Base-by-base conservation (phyloP, 768 basidiomycete genomes). In the Cystobasidiopsis lactophilus region DNA sequence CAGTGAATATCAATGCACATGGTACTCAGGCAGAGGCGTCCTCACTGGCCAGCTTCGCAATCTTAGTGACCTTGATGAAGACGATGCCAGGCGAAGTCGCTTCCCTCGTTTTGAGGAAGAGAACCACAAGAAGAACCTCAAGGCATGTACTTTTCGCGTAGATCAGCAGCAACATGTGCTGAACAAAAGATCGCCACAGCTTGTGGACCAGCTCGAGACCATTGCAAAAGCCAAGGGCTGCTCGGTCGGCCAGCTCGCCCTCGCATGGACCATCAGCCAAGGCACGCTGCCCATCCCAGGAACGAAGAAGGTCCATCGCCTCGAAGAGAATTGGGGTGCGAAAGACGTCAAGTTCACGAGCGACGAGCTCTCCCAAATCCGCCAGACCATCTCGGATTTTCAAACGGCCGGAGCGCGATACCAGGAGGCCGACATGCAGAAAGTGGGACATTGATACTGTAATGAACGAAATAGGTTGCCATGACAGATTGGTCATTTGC, bases 61-160 rank as follows among this genome's bases (percentile, higher is more conserved):
- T 0, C 57, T 57, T 29, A 65, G 65, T 16, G 69, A 70, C 51
- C 27, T 57, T 3, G 30, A 40, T 14, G 46, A 57, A 21, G 55
- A 38, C 19, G 55, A 57, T 29, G n/a, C n/a, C n/a, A 21, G 29
- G 21, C 43, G 55, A 19, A 46, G 41, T 13, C 54, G 49, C 2
- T 33, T 68, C n/a, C 69, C 70, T 27, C 67, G 73, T 11, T 73
- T 74, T 67, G 67, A 73, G 55, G 54, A 56, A n/a, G n/a, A n/a
- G n/a, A n/a, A n/a, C n/a, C n/a, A n/a, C n/a, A n/a, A n/a, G n/a
- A n/a, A n/a, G n/a, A n/a, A n/a, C n/a, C n/a, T n/a, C n/a, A n/a
- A n/a, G n/a, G n/a, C n/a, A n/a, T n/a, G n/a, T n/a, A n/a, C n/a
- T n/a, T n/a, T n/a, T n/a, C n/a, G 3, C n/a, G 11, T 21, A 16